A percentile compares a stretch with the other conserved stretches of the same genome.
phyloP scores from a whole-genome alignment of 2,329 filamentous ascomycete genomes.

The Hypoxylon sp. region DNA sequence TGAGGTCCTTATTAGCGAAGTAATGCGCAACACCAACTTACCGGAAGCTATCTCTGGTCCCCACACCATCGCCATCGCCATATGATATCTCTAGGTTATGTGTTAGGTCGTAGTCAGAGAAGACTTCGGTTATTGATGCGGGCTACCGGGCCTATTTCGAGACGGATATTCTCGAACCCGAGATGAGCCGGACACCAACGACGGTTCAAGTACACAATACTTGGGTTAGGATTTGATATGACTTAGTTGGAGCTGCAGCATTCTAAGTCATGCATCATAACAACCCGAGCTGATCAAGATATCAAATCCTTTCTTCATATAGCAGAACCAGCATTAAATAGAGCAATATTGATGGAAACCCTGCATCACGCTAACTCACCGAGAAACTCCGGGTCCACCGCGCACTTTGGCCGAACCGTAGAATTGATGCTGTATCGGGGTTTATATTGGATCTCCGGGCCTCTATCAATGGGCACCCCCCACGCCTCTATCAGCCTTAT shows the following conservation, averaged over 20 bases:
- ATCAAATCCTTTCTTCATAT: conserved; percentile 6
- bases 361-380: conserved; percentile 19
- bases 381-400: conserved; percentile 13
- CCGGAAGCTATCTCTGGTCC: conserved; percentile 1
- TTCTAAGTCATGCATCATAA: conserved; percentile 8
- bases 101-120: not conserved
- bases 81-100: not conserved
- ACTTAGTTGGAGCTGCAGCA: conserved; percentile 9
- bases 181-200: not conserved
- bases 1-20: not conserved
- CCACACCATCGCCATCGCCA: not conserved
- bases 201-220: conserved; percentile 10
- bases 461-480: conserved; percentile 17
- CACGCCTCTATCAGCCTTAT: conserved; percentile 36
- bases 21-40: not conserved
- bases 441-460: conserved; percentile 18
- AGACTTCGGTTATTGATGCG: not conserved
- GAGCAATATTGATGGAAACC: not conserved
- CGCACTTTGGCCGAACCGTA: conserved; percentile 26
- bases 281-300: conserved; percentile 15
- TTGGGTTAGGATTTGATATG: not conserved
- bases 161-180: not conserved
- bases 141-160: conserved; percentile 1
- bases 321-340: conserved; percentile 1
- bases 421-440: conserved; percentile 24